Percentiles rank a stretch among this genome's conserved stretches.
Conservation (phyloP, 2,329 filamentous ascomycete species). For the Leptoxyphium fumago region DNA sequence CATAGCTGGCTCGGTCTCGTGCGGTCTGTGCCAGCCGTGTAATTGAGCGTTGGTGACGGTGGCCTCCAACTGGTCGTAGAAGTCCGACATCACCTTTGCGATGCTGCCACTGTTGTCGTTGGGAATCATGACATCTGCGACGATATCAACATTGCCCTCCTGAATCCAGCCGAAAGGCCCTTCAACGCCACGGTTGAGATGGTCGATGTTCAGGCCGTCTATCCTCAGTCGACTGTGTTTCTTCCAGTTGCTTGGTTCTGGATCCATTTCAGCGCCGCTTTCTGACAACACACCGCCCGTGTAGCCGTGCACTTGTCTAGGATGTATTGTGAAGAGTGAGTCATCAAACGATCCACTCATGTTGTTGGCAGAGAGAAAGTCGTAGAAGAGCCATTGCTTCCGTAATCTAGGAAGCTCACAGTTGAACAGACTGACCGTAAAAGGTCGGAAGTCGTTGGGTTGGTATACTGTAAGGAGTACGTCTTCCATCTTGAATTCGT, state of each 20-base stretch:
- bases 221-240: slow-evolving; percentile 88
- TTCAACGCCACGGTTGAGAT: slow-evolving; percentile 82
- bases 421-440: slow-evolving; percentile 86
- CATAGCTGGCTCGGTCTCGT: slow-evolving; percentile 8
- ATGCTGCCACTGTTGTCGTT: slow-evolving; percentile 77
- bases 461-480: slow-evolving; percentile 84
- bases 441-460: slow-evolving; percentile 80
- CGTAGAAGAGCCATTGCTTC: slow-evolving; percentile 96
- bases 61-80: slow-evolving; percentile 91
- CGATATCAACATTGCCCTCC: slow-evolving; percentile 90
- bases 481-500: slow-evolving; percentile 92
- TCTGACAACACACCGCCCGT: slow-evolving; percentile 48
- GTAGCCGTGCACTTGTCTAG: slow-evolving; percentile 72
- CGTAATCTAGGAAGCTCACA: slow-evolving; percentile 85
- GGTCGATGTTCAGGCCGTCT: slow-evolving; percentile 86
- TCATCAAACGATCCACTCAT: slow-evolving; percentile 94
- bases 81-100: slow-evolving; percentile 87
- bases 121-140: slow-evolving; percentile 90
- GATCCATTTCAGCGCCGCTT: slow-evolving; percentile 39
- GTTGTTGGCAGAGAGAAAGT: slow-evolving; percentile 86
- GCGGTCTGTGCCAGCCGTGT: background rate
- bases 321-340: slow-evolving; percentile 93
- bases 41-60: slow-evolving; percentile 52
- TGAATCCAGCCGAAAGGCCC: slow-evolving; percentile 97
- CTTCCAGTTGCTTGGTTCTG: slow-evolving; percentile 68